Evolutionary conservation across 2,329 filamentous ascomycete species (phyloP), one percentile per base, ranked within the genome.

Genomic region (Sporothrix globosa): DNA sequence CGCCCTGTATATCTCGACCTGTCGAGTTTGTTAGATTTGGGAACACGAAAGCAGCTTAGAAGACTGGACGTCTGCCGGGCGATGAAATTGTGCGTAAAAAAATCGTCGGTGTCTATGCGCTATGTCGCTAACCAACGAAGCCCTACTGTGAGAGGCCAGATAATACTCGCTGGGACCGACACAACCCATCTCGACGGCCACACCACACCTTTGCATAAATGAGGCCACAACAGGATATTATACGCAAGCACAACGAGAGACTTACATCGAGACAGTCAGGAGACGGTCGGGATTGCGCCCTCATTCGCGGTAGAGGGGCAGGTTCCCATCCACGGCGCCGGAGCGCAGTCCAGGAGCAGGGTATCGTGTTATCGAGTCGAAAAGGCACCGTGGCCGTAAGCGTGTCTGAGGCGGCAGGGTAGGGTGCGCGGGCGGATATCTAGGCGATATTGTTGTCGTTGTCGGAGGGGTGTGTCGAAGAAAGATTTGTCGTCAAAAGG

Each of bases 1-100:
- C 88, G 85, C 75, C 86, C 84, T 77, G 80, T 80, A 77, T 88
- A 87, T 82, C 86, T 83, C 73, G 82, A 85, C 85, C 84, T 86
- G 75, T 71, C 21, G 58, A 17, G 21, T 46, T 44, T 63, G n/a
- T 46, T 44, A 63, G 58, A 17, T 74, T 71, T 66, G 11, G 41
- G 6, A 50, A 50, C 48, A 17, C 6, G 11, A 17, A 17, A 13
- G 41, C 41, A 1, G 14, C 41, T 2, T 2, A 44, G 6, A n/a
- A 6, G 48, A 3, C 48, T n/a, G 17, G 48, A 9, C 3, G 19
- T n/a, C 19, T 50, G 17, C n/a, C n/a, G 17, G 48, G 48, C 48
- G 48, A 50, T n/a, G n/a, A 34, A 21, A 50, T 9, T 21, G 19
- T 10, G 9, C 48, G 17, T 9, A 1, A n/a, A 19, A 44, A 44